Base-by-base conservation (phyloP, 2,329 filamentous ascomycete genomes). In the Phyllosticta citriasiana region DNA sequence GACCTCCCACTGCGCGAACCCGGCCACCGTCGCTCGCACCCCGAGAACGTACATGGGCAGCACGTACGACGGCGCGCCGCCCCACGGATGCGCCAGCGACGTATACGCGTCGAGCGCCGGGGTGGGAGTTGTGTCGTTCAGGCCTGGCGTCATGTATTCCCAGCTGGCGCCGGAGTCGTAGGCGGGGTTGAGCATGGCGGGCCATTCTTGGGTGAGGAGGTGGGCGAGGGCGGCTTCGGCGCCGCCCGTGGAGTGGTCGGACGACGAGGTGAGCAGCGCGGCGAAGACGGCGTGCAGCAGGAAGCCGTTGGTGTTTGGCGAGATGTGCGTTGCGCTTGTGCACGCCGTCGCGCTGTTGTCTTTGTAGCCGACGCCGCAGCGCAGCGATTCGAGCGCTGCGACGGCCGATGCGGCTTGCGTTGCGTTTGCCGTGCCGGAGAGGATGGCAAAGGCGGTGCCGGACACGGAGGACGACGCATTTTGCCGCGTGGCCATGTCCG, bases 261-360 rank as follows among this genome's bases (percentile, higher is more conserved):
- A 3, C 1, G 25, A 25, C 1, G 25, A 53, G 5, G 52, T 3
- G 2, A 19, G 1, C 3, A 47, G 3, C 40, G 40, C 16, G 6
- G 40, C 52, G n/a, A 69, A 67, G 0, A 78, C 65, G 0, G 75
- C 71, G 51, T 72, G 66, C 4, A 80, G 71, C 2, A 79, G 67
- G 63, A 79, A 78, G 1, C 76, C 76, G 12, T 72, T 76, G 25
- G 76, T 80, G 65, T 79, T 80, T 10, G 80, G 77, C 2, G 77
- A 78, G 12, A 71, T 60, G 22, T 66, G 35, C 2, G 63, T 66
- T 35, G 78, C 73, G 1, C 67, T 61, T 1, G 65, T 68, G 10
- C 64, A 62, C 1, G 65, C 57, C 7, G 67, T 65, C 22, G 58
- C 63, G 7, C 66, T 68, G 8, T 62, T 61, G n/a, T 70, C 70